Conservation (phyloP, 352 stramenopile genomes). For the Globisporangium spinosum region DNA sequence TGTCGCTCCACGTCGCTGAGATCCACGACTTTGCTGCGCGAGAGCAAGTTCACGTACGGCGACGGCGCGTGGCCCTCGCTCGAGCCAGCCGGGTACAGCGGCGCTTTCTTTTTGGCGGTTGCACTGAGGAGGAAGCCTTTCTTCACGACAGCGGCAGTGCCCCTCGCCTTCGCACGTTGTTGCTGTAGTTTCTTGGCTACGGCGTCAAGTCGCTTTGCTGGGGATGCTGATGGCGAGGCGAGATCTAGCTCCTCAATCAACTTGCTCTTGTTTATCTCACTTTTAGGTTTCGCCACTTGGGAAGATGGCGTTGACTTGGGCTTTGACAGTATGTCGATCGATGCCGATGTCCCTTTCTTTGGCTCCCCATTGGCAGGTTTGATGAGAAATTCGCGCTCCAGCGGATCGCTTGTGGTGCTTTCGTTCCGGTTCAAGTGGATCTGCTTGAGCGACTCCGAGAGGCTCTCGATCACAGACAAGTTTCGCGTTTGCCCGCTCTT, state of each 20-base stretch:
- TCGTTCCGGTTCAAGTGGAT: constrained; percentile 25
- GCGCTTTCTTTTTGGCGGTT: constrained; percentile 24
- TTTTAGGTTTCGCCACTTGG: not conserved
- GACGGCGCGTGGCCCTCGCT: constrained; percentile 62
- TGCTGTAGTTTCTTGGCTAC: not conserved
- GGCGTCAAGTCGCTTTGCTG: not conserved
- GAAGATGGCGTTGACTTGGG: not conserved
- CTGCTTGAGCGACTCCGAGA: constrained; percentile 53
- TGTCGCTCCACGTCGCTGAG: constrained; percentile 46
- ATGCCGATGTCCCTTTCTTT: not conserved
- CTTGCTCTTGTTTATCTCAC: constrained; percentile 21
- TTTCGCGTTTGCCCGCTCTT: not conserved
- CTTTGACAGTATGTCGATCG: not conserved
- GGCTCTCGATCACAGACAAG: constrained; percentile 33
- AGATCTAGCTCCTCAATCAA: constrained; percentile 52
- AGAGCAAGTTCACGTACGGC: constrained; percentile 74
- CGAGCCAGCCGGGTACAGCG: constrained; percentile 72
- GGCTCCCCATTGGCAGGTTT: constrained; percentile 4
- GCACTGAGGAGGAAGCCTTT: constrained; percentile 56
- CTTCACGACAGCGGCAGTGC: constrained; percentile 40
- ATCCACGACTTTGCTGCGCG: constrained; percentile 80
- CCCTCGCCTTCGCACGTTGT: constrained; percentile 17
- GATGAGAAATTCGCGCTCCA: constrained; percentile 8
- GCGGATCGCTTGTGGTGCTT: not conserved
- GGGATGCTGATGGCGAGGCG: not conserved